Evolutionary conservation across 1,139 yeast genomes (phyloP), one percentile per base, ranked within the genome.

Genomic region (Hemisphaericaspora xylanilytica): DNA sequence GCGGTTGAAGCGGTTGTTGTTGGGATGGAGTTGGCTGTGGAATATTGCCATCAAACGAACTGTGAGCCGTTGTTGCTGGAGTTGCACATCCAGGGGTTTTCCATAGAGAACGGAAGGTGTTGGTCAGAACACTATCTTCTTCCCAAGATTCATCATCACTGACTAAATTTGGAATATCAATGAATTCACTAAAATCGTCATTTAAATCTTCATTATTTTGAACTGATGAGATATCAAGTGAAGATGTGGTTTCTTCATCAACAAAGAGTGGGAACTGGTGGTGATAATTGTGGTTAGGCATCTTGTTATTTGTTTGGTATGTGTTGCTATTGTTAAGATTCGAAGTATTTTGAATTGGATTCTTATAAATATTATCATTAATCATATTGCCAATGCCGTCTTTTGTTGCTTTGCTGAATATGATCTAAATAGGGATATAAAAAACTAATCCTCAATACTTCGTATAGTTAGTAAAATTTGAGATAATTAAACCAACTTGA

Each of bases 211-310:
- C 46, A 26, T 40, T 39, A 27, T 45, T 36, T 38, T 45, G 46
- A 4, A 36, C 49, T 13, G 50, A 41, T 41, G 37, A 45, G 16
- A 47, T 47, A 38, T 47, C 50, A 21, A 47, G 44, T 12, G 47
- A 46, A 25, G 47, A 40, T 9, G 37, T 13, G 16, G 37, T 35
- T 35, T 35, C 37, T 30, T 28, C 37, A 11, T 28, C 37, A 29
- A 11, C 29, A 13, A 28, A 29, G 12, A 33, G 14, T 18, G 13
- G 36, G n/a, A 35, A 35, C 16, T 29, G 29, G 22, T 35, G 20
- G 16, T 8, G 11, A 25, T 25, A 4, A 11, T n/a, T 16, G 18
- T 5, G 29, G 14, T 26, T 17, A 11, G 26, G 20, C 24, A 33
- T 33, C 20, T 33, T 33, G 36, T 28, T 30, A 15, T 31, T 28